phyloP scores from a whole-genome alignment of 2,329 filamentous ascomycete species.

The Dothiorella sarmentorum region DNA sequence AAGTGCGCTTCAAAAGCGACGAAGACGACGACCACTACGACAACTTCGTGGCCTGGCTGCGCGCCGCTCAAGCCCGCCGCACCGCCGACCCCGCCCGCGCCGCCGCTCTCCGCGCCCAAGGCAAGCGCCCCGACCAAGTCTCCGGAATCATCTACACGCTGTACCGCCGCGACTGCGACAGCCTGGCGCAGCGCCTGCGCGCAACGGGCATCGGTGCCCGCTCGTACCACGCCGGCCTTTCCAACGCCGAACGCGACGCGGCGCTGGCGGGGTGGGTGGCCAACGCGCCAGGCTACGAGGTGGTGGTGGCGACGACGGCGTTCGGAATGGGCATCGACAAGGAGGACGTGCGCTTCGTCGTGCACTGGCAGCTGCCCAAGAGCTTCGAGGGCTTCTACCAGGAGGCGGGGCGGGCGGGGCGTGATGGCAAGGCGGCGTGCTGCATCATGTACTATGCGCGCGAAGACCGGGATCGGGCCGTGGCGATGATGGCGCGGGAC shows the following conservation, averaged over 20 bases:
- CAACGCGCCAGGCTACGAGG: constrained; percentile 73
- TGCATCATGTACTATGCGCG: constrained; percentile 90
- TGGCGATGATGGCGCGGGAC: constrained; percentile 49
- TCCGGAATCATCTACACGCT: constrained; percentile 78
- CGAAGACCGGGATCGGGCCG: constrained; percentile 76
- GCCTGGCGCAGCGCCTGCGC: constrained; percentile 62
- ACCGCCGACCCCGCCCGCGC: constrained; percentile 54
- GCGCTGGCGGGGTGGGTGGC: constrained; percentile 69
- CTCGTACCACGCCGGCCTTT: constrained; percentile 68
- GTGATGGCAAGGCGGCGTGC: constrained; percentile 80
- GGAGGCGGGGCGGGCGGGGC: constrained; percentile 85
- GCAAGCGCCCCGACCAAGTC: constrained; percentile 61
- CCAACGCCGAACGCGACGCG: constrained; percentile 64
- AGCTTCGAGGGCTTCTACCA: constrained; percentile 96
- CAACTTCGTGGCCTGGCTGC: constrained; percentile 75
- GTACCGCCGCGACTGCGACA: constrained; percentile 71
- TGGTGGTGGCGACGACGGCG: constrained; percentile 91
- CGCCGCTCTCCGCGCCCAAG: constrained; percentile 53
- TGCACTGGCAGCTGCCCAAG: constrained; percentile 91
- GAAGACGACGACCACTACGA: constrained; percentile 70
- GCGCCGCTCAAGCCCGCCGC: constrained; percentile 67
- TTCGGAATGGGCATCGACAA: constrained; percentile 99
- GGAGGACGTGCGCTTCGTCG: constrained; percentile 87
- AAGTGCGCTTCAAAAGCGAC: constrained; percentile 78
- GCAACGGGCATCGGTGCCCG: constrained; percentile 68